Evolutionary conservation across 305 asterid genomes (phyloP).

Genomic region (Stenogyne calaminthoides): DNA sequence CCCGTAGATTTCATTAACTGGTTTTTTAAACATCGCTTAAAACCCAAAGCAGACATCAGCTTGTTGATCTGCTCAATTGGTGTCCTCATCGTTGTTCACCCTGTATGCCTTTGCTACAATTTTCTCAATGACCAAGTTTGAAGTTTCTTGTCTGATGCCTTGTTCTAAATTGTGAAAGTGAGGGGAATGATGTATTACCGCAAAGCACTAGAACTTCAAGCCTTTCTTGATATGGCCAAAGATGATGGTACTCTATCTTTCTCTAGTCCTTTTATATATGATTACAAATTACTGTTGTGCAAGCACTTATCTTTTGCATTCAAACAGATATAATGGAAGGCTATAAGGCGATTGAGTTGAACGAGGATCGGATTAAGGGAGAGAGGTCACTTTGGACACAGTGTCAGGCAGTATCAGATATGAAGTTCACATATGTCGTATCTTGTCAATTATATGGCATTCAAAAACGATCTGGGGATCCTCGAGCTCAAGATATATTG

Average conservation of each 20-base stretch:
- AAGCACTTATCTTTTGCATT: conserved; percentile 2
- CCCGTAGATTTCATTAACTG: too few species aligned
- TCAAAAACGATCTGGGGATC: conserved; percentile 85
- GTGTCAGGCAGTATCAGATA: conserved; percentile 90
- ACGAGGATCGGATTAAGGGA: conserved; percentile 81
- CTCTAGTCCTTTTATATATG: neutral
- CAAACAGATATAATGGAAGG: conserved; percentile 80
- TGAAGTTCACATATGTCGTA: conserved; percentile 87
- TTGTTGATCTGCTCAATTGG: neutral
- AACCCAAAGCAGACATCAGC: too few species aligned
- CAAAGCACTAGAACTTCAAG: conserved; percentile 88
- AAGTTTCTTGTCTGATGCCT: conserved; percentile 21
- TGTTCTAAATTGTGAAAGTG: conserved; percentile 47
- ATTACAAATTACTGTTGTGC: neutral
- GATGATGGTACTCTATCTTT: conserved; percentile 62
- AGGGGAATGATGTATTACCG: conserved; percentile 98
- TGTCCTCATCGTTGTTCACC: conserved; percentile 1
- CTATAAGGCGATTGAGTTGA: conserved; percentile 81
- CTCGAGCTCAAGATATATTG: conserved; percentile 81
- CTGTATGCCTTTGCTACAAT: conserved; percentile 6
- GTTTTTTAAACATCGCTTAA: too few species aligned
- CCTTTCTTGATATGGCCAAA: conserved; percentile 90
- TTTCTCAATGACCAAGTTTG: neutral
- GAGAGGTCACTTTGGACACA: conserved; percentile 83
- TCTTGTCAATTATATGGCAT: conserved; percentile 88